Percentiles rank a stretch among this genome's conserved stretches.
Conservation (phyloP, 2,329 filamentous ascomycete genomes). For the Aureobasidium uvarum region DNA sequence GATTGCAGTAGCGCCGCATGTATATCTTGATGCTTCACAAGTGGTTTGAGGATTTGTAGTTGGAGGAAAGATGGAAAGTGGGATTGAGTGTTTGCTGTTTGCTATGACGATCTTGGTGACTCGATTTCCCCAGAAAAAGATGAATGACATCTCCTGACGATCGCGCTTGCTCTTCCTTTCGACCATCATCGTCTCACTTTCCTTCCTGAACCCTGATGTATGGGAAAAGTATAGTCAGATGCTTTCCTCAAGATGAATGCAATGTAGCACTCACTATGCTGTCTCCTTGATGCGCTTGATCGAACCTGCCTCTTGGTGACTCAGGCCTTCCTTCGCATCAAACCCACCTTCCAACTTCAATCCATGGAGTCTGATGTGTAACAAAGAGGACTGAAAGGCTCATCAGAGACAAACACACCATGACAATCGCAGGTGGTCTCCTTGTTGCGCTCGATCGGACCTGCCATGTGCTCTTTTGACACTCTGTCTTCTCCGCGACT, state of each 20-base stretch:
- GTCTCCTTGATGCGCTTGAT: background rate
- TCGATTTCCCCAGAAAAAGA: conserved; percentile 16
- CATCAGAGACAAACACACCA: background rate
- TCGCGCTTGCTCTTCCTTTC: background rate
- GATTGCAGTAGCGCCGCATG: conserved; percentile 13
- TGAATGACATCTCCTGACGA: conserved; percentile 16
- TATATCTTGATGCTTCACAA: background rate
- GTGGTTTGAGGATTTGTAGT: background rate
- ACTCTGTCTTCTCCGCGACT: background rate
- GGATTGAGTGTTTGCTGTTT: background rate
- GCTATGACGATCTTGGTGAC: conserved; percentile 18
- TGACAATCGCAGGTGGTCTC: background rate
- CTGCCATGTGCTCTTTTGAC: background rate
- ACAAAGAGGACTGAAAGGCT: background rate
- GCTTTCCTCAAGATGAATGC: background rate
- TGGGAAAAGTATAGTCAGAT: background rate
- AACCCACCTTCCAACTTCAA: background rate
- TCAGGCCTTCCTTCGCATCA: no score
- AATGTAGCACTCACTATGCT: background rate
- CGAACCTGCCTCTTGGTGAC: background rate
- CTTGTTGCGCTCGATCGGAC: background rate
- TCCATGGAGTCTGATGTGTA: background rate
- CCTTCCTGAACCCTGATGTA: background rate
- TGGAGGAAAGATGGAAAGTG: background rate
- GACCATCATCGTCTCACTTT: background rate